phyloP scores from a whole-genome alignment of 1,139 yeast species.

The Geotrichum klebahnii region DNA sequence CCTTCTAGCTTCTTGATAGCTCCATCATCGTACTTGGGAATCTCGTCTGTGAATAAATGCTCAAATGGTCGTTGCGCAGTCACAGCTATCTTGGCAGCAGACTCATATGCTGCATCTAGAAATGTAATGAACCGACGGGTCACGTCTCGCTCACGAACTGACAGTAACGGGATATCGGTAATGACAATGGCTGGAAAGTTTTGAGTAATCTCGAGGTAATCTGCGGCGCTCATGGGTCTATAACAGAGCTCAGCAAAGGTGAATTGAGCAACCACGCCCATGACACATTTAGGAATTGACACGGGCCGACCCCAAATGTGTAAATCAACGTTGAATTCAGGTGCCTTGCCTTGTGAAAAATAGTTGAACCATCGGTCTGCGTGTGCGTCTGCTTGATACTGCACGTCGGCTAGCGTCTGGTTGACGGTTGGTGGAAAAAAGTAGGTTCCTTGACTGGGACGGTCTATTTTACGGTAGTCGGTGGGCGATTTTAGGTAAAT shows the following conservation, averaged over 20 bases:
- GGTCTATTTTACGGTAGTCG: slow-evolving; percentile 84
- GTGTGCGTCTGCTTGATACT: slow-evolving; percentile 58
- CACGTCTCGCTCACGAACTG: slow-evolving; percentile 72
- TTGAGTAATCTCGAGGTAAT: slow-evolving; percentile 78
- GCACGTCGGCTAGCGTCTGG: slow-evolving; percentile 44
- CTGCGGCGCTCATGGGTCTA: slow-evolving; percentile 88
- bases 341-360: slow-evolving; percentile 56
- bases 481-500: slow-evolving; percentile 83
- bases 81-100: slow-evolving; percentile 79
- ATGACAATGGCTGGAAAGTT: slow-evolving; percentile 72
- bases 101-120: slow-evolving; percentile 90
- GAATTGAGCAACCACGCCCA: slow-evolving; percentile 83
- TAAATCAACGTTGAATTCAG: slow-evolving; percentile 44
- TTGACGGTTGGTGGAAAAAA: slow-evolving; percentile 62
- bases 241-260: slow-evolving; percentile 84
- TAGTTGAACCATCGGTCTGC: slow-evolving; percentile 71
- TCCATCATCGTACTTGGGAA: slow-evolving; percentile 48
- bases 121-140: slow-evolving; percentile 90
- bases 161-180: slow-evolving; percentile 85
- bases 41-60: slow-evolving; percentile 81
- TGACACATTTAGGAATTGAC: slow-evolving; percentile 67
- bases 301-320: slow-evolving; percentile 86
- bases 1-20: not conserved
- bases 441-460: slow-evolving; percentile 78
- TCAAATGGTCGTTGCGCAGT: slow-evolving; percentile 84